A percentile compares a stretch with the other conserved stretches of the same genome.
These are phyloP conservation scores for Agaricus bisporus DNA, from an alignment of 768 basidiomycete genomes.

Conservation along the genomic window DNA sequence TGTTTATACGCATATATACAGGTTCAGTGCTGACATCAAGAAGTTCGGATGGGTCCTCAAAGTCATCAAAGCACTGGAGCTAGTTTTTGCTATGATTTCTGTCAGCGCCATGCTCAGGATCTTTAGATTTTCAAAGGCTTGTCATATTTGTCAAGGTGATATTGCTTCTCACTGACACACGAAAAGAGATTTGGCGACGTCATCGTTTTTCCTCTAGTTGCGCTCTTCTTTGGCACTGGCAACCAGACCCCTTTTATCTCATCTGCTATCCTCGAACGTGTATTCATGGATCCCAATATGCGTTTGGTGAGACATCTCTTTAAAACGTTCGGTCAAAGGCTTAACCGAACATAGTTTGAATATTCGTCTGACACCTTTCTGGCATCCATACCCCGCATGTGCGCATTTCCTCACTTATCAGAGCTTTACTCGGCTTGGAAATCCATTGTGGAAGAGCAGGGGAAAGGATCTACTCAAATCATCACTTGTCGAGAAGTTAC, in stretches of 20 bases:
- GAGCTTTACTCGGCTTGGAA: constrained; percentile 22
- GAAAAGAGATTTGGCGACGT: constrained; percentile 23
- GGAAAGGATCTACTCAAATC: constrained; percentile 20
- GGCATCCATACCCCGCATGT: constrained; percentile 24
- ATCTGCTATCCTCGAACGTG: constrained; percentile 25
- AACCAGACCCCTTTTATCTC: constrained; percentile 29
- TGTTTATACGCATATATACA: constrained; percentile 6
- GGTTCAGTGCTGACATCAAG: constrained; percentile 23
- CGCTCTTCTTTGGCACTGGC: constrained; percentile 27
- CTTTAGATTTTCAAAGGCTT: constrained; percentile 26
- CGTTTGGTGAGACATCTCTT: constrained; percentile 16
- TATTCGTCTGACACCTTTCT: constrained; percentile 25
- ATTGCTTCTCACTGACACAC: not conserved
- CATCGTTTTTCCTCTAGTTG: constrained; percentile 25
- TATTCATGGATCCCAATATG: constrained; percentile 30
- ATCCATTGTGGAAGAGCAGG: constrained; percentile 18
- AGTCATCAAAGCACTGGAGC: constrained; percentile 23
- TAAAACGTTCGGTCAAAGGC: too few species aligned
- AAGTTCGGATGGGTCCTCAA: constrained; percentile 24
- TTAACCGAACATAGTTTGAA: constrained; percentile 18
- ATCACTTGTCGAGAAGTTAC: constrained; percentile 21
- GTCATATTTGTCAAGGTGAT: not conserved
- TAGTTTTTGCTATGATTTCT: constrained; percentile 23
- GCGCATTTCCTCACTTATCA: constrained; percentile 23
- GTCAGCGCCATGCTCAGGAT: constrained; percentile 23